phyloP scores from a whole-genome alignment of 1,139 yeast species.

The Eremothecium sinecaudum region DNA sequence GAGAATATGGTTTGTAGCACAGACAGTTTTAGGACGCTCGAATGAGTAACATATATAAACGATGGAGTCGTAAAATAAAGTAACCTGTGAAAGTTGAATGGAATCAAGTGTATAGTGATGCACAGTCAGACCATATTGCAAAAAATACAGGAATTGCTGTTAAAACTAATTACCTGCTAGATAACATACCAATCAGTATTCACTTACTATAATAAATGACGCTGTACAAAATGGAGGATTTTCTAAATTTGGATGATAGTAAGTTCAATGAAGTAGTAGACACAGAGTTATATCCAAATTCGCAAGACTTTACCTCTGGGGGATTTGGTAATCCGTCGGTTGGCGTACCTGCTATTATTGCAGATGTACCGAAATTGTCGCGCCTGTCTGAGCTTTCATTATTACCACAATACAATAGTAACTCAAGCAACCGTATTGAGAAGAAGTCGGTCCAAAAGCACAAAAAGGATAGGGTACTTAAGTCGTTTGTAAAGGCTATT shows the following conservation, averaged over 20 bases:
- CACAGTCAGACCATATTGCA: constrained; percentile 5
- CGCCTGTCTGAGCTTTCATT: constrained; percentile 5
- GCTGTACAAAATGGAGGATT: constrained; percentile 5
- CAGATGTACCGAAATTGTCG: constrained; percentile 3
- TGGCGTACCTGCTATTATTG: constrained; percentile 1
- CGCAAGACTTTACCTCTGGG: neutral
- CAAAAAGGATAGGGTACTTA: constrained; percentile 2
- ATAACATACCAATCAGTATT: constrained; percentile 6
- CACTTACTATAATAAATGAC: constrained; percentile 4
- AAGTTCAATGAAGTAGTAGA: constrained; percentile 4
- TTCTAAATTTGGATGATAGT: constrained; percentile 2
- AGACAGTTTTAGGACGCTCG: no score
- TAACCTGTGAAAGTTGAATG: no score
- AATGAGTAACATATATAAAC: no score
- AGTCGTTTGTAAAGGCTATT: constrained; percentile 3
- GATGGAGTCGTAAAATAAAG: no score
- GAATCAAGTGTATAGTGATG: constrained; percentile 3
- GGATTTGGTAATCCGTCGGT: neutral
- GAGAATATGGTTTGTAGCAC: no score
- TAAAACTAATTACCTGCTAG: constrained; percentile 3
- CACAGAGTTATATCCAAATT: constrained; percentile 1
- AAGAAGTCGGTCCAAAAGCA: constrained; percentile 3
- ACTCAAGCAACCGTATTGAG: constrained; percentile 3
- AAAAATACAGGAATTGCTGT: constrained; percentile 4
- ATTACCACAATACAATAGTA: constrained; percentile 5